phyloP scores from a whole-genome alignment of 257 asterid species.

The Solanum pimpinellifolium region DNA sequence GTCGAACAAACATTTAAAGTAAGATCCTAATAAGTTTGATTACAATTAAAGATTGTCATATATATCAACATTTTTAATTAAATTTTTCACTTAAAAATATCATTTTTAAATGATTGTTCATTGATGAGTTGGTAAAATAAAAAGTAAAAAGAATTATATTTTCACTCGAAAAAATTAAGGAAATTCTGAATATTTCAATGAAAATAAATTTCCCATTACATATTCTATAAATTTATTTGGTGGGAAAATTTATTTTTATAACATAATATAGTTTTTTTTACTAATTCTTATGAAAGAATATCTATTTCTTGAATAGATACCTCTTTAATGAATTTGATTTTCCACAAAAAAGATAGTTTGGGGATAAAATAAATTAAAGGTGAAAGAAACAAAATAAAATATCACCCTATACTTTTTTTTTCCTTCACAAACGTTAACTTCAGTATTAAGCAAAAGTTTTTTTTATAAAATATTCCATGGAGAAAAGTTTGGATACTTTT shows the following conservation, averaged over 20 bases:
- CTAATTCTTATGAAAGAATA: neutral
- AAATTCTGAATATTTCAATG: too few species aligned
- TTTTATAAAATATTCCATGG: neutral
- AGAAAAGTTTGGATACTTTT: neutral
- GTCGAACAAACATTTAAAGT: too few species aligned
- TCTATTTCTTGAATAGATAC: neutral
- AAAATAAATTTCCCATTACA: neutral
- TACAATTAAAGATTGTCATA: too few species aligned
- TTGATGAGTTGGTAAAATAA: too few species aligned
- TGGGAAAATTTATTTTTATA: too few species aligned
- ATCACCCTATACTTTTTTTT: neutral
- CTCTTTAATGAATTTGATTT: neutral
- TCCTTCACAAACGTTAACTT: neutral
- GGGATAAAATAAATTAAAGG: neutral
- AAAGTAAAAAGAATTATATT: too few species aligned
- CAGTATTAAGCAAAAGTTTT: neutral
- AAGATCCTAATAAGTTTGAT: too few species aligned
- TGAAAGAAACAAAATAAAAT: neutral
- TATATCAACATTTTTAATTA: too few species aligned
- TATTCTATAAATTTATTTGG: neutral
- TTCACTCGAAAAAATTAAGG: too few species aligned
- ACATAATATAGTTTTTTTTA: too few species aligned
- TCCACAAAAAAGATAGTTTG: neutral
- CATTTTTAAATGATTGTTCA: too few species aligned
- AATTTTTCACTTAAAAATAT: neutral